Percentiles rank a stretch among this genome's conserved stretches.
phyloP scores from a whole-genome alignment of 164 flowering plant genomes.

The Magnolia sinica region DNA sequence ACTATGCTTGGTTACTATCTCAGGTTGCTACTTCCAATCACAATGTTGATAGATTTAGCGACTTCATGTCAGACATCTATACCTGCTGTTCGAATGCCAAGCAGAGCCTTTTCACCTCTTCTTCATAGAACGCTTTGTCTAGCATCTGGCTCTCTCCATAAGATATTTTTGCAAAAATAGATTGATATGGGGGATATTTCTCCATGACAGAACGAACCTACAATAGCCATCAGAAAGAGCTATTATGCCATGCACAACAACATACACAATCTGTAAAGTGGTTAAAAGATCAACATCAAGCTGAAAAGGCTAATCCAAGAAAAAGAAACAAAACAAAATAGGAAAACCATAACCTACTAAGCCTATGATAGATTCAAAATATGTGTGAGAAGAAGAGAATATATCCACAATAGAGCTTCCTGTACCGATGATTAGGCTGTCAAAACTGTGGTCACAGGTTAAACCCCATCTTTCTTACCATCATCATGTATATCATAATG shows the following conservation, averaged over 20 bases:
- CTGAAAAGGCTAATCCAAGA: background rate
- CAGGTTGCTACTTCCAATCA: background rate
- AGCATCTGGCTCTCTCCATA: constrained; percentile 99
- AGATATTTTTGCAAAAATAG: constrained; percentile 82
- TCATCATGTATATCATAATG: too few relatives aligned
- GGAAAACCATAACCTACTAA: background rate
- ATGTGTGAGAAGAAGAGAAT: background rate
- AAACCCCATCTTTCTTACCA: too few relatives aligned
- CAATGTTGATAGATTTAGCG: background rate
- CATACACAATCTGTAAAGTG: background rate
- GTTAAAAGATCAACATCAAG: background rate
- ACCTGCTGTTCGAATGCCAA: constrained; percentile 98
- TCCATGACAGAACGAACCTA: constrained; percentile 96
- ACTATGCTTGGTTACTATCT: background rate
- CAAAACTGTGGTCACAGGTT: background rate
- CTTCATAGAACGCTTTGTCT: constrained; percentile 98
- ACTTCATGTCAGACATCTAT: constrained; percentile 10
- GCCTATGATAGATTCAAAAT: background rate
- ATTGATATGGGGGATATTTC: constrained; percentile 95
- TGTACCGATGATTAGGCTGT: background rate
- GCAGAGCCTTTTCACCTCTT: constrained; percentile 97
- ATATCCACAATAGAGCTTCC: background rate
- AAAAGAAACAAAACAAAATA: background rate
- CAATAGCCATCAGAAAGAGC: constrained; percentile 4
- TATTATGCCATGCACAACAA: background rate